These are phyloP conservation scores for Eucalyptus leucophloia DNA, from an alignment of 345 rosid species.

Conservation along the genomic window DNA sequence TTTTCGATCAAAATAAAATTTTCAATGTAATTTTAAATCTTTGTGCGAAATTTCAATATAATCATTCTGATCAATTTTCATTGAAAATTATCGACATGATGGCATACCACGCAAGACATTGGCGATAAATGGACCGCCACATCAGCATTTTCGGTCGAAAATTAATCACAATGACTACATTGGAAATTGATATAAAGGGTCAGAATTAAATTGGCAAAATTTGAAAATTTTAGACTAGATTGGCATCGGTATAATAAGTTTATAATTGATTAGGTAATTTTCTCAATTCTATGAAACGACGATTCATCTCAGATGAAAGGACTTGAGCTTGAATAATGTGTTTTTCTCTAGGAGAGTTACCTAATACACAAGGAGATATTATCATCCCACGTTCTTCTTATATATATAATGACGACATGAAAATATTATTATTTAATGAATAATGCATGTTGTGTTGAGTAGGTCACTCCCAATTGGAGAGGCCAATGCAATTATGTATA, in stretches of 20 bases:
- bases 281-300: no score
- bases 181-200: no score
- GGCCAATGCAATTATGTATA: not conserved
- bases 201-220: not conserved
- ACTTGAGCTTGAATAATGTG: not conserved
- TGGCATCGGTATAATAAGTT: fast-evolving
- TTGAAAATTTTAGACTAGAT: not conserved
- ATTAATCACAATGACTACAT: no score
- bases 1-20: no score
- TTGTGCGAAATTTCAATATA: no score
- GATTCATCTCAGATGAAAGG: not conserved
- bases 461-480: not conserved
- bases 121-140: not conserved
- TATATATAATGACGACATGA: no score
- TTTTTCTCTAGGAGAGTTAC: not conserved
- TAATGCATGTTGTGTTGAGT: not conserved
- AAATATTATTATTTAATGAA: no score
- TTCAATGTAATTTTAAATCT: no score
- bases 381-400: not conserved
- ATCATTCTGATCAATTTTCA: fast-evolving
- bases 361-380: not conserved
- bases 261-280: no score
- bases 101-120: not conserved
- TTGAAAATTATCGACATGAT: no score
- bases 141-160: fast-evolving